Evolutionary conservation across 306 rosid species (phyloP), one percentile per base, ranked within the genome.

Genomic region (Pachyrhizus erosus): DNA sequence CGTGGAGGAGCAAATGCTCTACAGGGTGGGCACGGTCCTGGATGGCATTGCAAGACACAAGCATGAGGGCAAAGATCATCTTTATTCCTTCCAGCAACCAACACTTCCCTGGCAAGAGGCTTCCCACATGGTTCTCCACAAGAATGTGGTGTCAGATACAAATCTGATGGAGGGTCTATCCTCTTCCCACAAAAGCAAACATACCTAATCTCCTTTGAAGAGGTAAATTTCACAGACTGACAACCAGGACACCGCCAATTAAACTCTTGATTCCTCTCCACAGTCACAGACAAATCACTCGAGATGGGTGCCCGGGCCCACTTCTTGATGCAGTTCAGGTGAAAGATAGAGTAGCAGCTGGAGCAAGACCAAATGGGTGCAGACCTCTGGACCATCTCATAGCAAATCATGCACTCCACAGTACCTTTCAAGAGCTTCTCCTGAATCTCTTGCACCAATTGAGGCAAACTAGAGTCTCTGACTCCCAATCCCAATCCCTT

Each of bases 231-330:
- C 76, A 93, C 98, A 48, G 87, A 91, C 66, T 94, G 98, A 84
- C 98, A 94, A 82, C 98, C 98, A 37, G 98, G 98, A 79, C 98
- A 94, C 80, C 98, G 92, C 98, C 98, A 94, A 85, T 94, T 94
- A 80, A 89, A 52, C 15, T 97, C 98, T 55, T 89, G 97, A 84
- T 86, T 89, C 87, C 90, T 94, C 86, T 89, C 98, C 0, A 90
- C 89, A 1, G 88, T 83, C 76, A 90, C 90, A 3, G 89, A 85
- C 78, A 90, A 80, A 83, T 93, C 98, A 20, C 83, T 84, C 2
- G 98, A 93, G 67, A 91, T 90, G 34, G 98, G 98, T 0, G 98
- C 97, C 52, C 92, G 85, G 18, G 97, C 98, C 98, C 98, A 94
- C 83, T 89, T 94, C 87, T 91, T 94, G 82, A 88, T 94, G 84